Evolutionary conservation across 345 rosid species (phyloP), one percentile per base, ranked within the genome.

Genomic region (Microthlaspi erraticum): DNA sequence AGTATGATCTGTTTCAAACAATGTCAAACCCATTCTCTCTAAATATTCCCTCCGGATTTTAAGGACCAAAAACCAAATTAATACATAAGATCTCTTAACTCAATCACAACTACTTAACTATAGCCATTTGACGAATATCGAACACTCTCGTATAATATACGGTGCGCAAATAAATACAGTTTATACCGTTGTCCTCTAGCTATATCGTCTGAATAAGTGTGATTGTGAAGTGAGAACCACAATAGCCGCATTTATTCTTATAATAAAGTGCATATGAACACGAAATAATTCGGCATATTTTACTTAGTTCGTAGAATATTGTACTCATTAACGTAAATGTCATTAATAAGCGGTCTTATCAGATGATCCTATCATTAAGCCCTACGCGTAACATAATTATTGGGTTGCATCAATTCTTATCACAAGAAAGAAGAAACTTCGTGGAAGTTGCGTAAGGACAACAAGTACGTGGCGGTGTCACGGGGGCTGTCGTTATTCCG

Each of bases 1-100:
- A 39, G 29, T 32, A 65, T 73, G 77, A 73, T 65, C 77, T 65
- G 72, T 73, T 73, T 50, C 67, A 19, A 73, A 49, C 66, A 73
- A 58, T 73, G 54, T 58, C 77, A 73, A 73, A 38, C 54, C 45
- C 60, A 53, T 54, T 64, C 14, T 54, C 32, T 19, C 29, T 48
- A 20, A 32, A 33, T 26, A 64, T 72, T 16, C 3, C 17, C 42
- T 58, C 19, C 53, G 44, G 57, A 46, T 56, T 72, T 38, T 44
- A 23, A 1, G 50, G 57, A 23, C 32, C 55, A 1, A 23, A 32
- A 33, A 10, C 14, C 17, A 52, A 62, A 61, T 5, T 63, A 71
- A 45, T 13, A 44, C 48, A 6, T 11, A 61, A 29, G 19, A 18
- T 43, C 39, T 52, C 10, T 19, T 23, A 62, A 43, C n/a, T 46